Evolutionary conservation across 2,329 filamentous ascomycete genomes (phyloP).

Genomic region (Sporothrix luriei): DNA sequence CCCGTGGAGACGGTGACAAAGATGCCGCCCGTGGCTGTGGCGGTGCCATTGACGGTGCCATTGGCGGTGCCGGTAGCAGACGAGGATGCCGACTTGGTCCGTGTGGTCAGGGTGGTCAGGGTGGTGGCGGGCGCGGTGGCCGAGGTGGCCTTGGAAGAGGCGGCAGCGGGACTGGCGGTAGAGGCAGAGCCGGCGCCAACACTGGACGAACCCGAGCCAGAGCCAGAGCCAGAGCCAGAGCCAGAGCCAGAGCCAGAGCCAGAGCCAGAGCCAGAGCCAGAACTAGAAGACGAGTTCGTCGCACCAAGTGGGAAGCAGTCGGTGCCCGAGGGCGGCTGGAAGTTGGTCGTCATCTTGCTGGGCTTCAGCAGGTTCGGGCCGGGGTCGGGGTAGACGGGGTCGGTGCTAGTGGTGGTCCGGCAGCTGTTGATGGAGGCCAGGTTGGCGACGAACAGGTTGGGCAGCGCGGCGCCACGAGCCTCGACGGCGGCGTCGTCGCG

Average conservation of each 20-base stretch:
- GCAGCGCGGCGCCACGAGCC: slow-evolving; percentile 44
- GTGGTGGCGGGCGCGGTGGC: slow-evolving; percentile 33
- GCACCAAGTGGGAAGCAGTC: slow-evolving; percentile 36
- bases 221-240: background rate
- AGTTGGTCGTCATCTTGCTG: slow-evolving; percentile 36
- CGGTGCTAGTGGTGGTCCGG: slow-evolving; percentile 36
- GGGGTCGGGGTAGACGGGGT: slow-evolving; percentile 39
- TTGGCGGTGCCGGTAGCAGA: slow-evolving; percentile 21
- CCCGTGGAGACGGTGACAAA: slow-evolving; percentile 7
- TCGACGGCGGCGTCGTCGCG: slow-evolving; percentile 22
- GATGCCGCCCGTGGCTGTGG: background rate
- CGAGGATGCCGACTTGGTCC: background rate
- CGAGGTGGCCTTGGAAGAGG: slow-evolving; percentile 19
- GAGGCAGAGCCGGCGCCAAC: slow-evolving; percentile 8
- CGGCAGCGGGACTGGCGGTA: background rate
- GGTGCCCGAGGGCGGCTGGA: slow-evolving; percentile 30
- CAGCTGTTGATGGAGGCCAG: slow-evolving; percentile 41
- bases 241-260: slow-evolving; percentile 13
- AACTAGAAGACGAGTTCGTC: slow-evolving; percentile 41
- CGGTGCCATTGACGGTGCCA: slow-evolving; percentile 24
- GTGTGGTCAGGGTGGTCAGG: background rate
- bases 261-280: slow-evolving; percentile 32
- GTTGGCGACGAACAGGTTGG: slow-evolving; percentile 63
- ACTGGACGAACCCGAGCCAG: slow-evolving; percentile 7
- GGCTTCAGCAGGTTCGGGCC: slow-evolving; percentile 38